These are phyloP conservation scores for Trichoderma gracile DNA, from an alignment of 2,329 filamentous ascomycete genomes.

Conservation along the genomic window DNA sequence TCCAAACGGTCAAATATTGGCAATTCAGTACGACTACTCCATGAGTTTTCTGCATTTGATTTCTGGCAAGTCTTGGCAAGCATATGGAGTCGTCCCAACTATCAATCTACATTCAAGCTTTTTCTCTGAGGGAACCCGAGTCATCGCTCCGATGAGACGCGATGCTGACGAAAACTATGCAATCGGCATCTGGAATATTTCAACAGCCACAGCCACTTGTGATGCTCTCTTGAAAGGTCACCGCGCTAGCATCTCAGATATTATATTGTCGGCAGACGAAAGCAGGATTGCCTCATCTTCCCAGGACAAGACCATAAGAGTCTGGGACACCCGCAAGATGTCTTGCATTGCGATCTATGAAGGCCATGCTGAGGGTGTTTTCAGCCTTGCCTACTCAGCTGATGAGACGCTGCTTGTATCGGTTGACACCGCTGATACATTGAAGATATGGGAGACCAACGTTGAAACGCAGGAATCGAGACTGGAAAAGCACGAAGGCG, in stretches of 20 bases:
- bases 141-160: neutral
- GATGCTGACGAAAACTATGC: rapidly evolving
- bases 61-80: neutral
- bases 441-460: neutral
- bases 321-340: neutral
- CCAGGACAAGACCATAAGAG: neutral
- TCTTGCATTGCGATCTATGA: neutral
- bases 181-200: conserved; percentile 1
- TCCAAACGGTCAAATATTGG: neutral
- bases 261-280: neutral
- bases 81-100: rapidly evolving
- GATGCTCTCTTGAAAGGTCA: neutral
- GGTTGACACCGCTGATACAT: rapidly evolving
- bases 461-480: neutral
- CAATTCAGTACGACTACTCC: rapidly evolving
- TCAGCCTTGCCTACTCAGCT: neutral
- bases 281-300: neutral
- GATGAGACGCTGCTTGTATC: neutral
- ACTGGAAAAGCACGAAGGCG: neutral
- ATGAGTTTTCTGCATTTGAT: neutral
- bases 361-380: neutral
- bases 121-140: neutral
- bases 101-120: neutral
- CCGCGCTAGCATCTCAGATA: neutral
- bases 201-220: neutral